Base-by-base conservation (phyloP, 352 stramenopile genomes). In the Globisporangium alternatum region DNA sequence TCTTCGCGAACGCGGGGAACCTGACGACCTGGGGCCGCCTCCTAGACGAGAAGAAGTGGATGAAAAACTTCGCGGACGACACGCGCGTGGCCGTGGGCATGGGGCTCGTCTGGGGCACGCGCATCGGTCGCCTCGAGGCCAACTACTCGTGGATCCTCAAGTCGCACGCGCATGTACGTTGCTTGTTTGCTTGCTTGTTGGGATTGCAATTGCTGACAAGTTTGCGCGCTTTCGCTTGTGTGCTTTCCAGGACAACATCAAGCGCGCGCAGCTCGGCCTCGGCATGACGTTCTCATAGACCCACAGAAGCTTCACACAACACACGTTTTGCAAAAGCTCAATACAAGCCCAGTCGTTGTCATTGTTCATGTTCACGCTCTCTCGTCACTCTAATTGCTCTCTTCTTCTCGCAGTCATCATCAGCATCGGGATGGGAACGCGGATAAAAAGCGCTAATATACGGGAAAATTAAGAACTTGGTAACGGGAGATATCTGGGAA, bases 121-220 rank as follows among this genome's bases (percentile, higher is more conserved):
- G 77, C 43, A 86, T 97, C 61, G 89, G 89, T 25, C 88, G 89
- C 53, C 86, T 97, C 59, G 89, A 97, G 82, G 89, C 89, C 63
- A 97, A 95, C 73, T 97, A 97, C 65, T 97, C 88, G 74, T 97
- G 88, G 84, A 89, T 97, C 56, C 72, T 96, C 58, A 94, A 93
- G 71, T 79, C 88, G 30, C 75, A 92, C 59, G 64, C 75, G 19
- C 76, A 92, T 62, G 86, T 95, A 88, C 65, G 86, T 73, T 17
- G 12, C 17, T 12, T 9, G 17, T 31, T 15, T 13, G 10, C 10
- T 15, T 5, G 7, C 8, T 35, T 47, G 22, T 30, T 41, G 8
- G 13, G n/a, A 28, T 17, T 45, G 39, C 39, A 45, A 7, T 35
- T 48, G 19, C 35, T 43, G 8, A 17, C n/a, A 30, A 13, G 48